Evolutionary conservation across 2,329 filamentous ascomycete species (phyloP).

Genomic region (Lasiodiplodia sp.): DNA sequence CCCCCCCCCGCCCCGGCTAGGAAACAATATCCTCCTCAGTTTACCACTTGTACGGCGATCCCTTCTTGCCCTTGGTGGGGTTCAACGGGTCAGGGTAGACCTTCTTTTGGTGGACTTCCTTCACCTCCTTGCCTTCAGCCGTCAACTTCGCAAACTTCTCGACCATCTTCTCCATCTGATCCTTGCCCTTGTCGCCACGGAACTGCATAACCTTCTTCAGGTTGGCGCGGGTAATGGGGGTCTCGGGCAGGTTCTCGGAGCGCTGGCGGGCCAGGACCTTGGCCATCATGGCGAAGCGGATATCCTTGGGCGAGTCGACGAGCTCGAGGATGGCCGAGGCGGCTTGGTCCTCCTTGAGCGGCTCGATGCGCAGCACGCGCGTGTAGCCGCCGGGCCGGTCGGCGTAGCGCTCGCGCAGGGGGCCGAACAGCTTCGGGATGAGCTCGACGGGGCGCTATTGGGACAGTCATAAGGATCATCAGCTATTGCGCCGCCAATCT

Average conservation of each 20-base stretch:
- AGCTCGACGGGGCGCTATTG: slow-evolving; percentile 54
- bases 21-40: background rate
- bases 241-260: slow-evolving; percentile 62
- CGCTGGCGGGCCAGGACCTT: slow-evolving; percentile 74
- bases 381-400: slow-evolving; percentile 90
- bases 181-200: slow-evolving; percentile 67
- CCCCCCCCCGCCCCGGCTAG: too few species aligned
- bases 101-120: slow-evolving; percentile 15
- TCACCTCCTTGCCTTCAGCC: slow-evolving; percentile 23
- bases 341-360: slow-evolving; percentile 86
- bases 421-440: slow-evolving; percentile 87
- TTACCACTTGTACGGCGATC: slow-evolving; percentile 9
- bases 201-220: slow-evolving; percentile 83
- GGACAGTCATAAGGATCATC: background rate
- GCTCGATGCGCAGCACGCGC: slow-evolving; percentile 89
- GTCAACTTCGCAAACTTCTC: slow-evolving; percentile 43
- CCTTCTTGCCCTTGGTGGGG: slow-evolving; percentile 26
- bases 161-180: slow-evolving; percentile 70
- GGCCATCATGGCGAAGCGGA: slow-evolving; percentile 93
- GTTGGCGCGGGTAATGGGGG: slow-evolving; percentile 78
- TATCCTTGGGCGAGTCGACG: slow-evolving; percentile 91
- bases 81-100: slow-evolving; percentile 30
- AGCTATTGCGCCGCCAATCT: too few species aligned
- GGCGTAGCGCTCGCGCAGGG: slow-evolving; percentile 80
- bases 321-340: slow-evolving; percentile 91